Evolutionary conservation across 2,329 filamentous ascomycete genomes (phyloP).

Genomic region (Capronia coronata): DNA sequence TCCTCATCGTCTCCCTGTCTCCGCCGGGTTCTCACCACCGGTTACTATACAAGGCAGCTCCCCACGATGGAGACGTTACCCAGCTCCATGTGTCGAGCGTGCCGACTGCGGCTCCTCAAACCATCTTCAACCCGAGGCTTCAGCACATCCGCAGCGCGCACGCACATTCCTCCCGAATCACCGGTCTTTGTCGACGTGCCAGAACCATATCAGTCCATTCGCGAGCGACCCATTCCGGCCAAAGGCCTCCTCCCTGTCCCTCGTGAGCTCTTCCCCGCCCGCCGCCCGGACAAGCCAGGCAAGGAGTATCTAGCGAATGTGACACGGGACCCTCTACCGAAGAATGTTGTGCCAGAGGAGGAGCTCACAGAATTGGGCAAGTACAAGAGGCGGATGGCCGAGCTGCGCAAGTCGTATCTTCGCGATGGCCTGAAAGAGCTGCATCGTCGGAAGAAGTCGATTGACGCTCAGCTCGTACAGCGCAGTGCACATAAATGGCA

Average conservation of each 20-base stretch:
- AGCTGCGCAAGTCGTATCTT: constrained; percentile 63
- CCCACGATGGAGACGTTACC: constrained; percentile 19
- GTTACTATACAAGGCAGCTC: no score
- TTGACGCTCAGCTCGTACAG: constrained; percentile 34
- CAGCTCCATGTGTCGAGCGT: constrained; percentile 25
- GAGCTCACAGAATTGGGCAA: constrained; percentile 32
- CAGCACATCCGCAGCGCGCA: constrained; percentile 40
- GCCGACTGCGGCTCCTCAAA: constrained; percentile 21
- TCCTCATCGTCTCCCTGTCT: no score
- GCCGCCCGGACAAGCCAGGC: constrained; percentile 54
- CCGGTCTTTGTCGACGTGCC: constrained; percentile 82
- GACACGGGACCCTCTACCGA: constrained; percentile 47
- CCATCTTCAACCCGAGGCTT: constrained; percentile 36
- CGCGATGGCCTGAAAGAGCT: constrained; percentile 64
- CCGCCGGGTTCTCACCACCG: no score
- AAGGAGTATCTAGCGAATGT: constrained; percentile 49
- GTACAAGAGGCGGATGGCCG: constrained; percentile 70
- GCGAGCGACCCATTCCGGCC: constrained; percentile 33
- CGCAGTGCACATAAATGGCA: constrained; percentile 46
- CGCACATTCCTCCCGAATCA: constrained; percentile 69
- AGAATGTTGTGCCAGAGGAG: constrained; percentile 31
- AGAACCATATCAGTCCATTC: constrained; percentile 49
- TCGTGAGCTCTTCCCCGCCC: constrained; percentile 66
- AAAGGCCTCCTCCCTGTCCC: constrained; percentile 81
- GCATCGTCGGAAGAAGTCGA: constrained; percentile 55